Conservation (phyloP, 2,329 filamentous ascomycete genomes). For the Curvularia sp. region DNA sequence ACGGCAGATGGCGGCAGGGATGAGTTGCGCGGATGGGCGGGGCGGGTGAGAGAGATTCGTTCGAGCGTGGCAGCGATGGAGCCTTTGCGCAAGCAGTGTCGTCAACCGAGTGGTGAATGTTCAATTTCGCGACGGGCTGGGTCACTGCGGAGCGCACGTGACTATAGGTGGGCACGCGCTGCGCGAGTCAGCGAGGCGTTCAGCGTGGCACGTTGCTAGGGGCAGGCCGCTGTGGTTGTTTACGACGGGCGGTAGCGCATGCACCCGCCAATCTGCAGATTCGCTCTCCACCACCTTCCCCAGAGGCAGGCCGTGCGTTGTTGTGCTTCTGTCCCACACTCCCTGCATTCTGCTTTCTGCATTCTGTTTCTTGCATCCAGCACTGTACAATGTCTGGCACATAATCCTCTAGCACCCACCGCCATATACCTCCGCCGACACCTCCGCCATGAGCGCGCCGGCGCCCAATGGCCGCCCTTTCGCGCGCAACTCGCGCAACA, state of each 20-base stretch:
- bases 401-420: slow-evolving; percentile 35
- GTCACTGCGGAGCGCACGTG: slow-evolving; percentile 17
- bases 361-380: neutral
- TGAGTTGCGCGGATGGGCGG: slow-evolving; percentile 9
- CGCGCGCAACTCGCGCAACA: slow-evolving; percentile 68
- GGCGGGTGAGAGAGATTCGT: slow-evolving; percentile 8
- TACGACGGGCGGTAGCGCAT: slow-evolving; percentile 18
- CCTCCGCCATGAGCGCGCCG: slow-evolving; percentile 60
- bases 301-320: slow-evolving; percentile 23
- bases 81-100: neutral
- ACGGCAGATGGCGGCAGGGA: neutral
- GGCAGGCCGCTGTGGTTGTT: slow-evolving; percentile 19
- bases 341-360: slow-evolving; percentile 13
- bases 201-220: slow-evolving; percentile 16
- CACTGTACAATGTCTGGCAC: slow-evolving; percentile 33
- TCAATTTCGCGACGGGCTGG: slow-evolving; percentile 14
- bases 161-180: neutral
- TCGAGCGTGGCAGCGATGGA: slow-evolving; percentile 1
- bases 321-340: slow-evolving; percentile 35
- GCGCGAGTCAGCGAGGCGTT: slow-evolving; percentile 1
- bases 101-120: neutral
- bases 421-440: slow-evolving; percentile 20
- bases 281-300: slow-evolving; percentile 19
- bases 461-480: slow-evolving; percentile 70
- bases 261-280: slow-evolving; percentile 23